Evolutionary conservation across 805 yeast genomes (phyloP).

Genomic region (Barnettozyma wickerhamii): DNA sequence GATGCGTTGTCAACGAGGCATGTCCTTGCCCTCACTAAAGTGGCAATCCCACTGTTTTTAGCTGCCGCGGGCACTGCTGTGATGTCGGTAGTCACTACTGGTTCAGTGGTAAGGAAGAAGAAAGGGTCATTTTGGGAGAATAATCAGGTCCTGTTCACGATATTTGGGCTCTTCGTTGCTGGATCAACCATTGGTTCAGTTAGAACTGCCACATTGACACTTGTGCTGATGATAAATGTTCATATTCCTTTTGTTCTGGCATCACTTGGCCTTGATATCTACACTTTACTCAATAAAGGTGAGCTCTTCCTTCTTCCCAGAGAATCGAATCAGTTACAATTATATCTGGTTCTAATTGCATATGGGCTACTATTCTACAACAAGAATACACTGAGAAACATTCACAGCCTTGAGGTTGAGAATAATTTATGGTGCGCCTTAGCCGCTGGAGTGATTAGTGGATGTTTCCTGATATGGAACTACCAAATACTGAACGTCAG

Average conservation of each 20-base stretch:
- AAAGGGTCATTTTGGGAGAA: not conserved
- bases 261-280: conserved; percentile 16
- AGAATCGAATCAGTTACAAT: conserved; percentile 1
- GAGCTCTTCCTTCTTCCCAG: conserved; percentile 2
- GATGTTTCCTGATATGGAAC: conserved; percentile 2
- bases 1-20: conserved; percentile 6
- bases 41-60: conserved; percentile 16
- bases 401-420: conserved; percentile 8
- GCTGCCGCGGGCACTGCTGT: conserved; percentile 13
- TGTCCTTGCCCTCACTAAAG: not conserved
- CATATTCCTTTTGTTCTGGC: conserved; percentile 8
- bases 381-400: conserved; percentile 12
- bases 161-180: conserved; percentile 11
- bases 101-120: conserved; percentile 3
- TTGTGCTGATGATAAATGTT: conserved; percentile 18
- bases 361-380: conserved; percentile 5
- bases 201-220: conserved; percentile 19
- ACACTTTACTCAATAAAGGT: conserved; percentile 3
- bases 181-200: conserved; percentile 20
- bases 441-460: not conserved
- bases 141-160: conserved; percentile 6
- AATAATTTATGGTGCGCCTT: conserved; percentile 6
- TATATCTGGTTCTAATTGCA: conserved; percentile 8
- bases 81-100: conserved; percentile 5
- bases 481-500: conserved; percentile 14